Base-by-base conservation (phyloP, 106 monocot species). In the Apostasia shenzhenica region DNA sequence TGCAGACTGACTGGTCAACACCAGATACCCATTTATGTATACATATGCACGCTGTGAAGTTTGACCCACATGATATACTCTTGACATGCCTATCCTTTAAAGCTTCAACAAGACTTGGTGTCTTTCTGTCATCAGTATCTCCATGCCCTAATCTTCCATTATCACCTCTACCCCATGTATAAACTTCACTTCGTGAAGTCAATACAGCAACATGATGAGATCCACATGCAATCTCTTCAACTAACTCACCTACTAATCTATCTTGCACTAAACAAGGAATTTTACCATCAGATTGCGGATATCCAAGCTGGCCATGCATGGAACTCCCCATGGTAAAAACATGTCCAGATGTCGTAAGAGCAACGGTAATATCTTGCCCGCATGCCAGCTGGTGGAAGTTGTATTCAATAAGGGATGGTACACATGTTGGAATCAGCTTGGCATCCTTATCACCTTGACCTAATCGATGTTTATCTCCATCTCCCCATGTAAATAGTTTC, bases 21-120 rank as follows among this genome's bases (percentile, higher is more conserved):
- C 84, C 78, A 55, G 91, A 87, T 13, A 91, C 82, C 91, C 91
- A 91, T 63, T 91, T 91, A 65, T 91, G 91, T 45, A 91, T 91
- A 67, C 91, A 91, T 67, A 91, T 82, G 74, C 84, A 87, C 41
- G 91, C 79, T 1, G 91, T 84, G 44, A 91, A 91, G 53, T 77
- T 91, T 58, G 87, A 87, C 13, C 91, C 91, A 51, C 91, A 91
- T 49, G 91, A 87, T 77, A 91, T 87, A 55, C 84, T 87, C 66
- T 88, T 91, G 37, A 91, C 91, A 76, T 91, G 91, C 47, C 88
- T 77, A 55, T 91, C 91, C 67, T 82, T 88, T 52, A 88, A 55
- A 9, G 82, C 77, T 80, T 92, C 91, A 64, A 92, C 80, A 42
- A 88, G 58, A 26, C 82, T 88, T 7, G 91, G 91, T 14, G 77